Evolutionary conservation across 176 grass and related monocot genomes (phyloP).

Genomic region (Musa schizocarpa): DNA sequence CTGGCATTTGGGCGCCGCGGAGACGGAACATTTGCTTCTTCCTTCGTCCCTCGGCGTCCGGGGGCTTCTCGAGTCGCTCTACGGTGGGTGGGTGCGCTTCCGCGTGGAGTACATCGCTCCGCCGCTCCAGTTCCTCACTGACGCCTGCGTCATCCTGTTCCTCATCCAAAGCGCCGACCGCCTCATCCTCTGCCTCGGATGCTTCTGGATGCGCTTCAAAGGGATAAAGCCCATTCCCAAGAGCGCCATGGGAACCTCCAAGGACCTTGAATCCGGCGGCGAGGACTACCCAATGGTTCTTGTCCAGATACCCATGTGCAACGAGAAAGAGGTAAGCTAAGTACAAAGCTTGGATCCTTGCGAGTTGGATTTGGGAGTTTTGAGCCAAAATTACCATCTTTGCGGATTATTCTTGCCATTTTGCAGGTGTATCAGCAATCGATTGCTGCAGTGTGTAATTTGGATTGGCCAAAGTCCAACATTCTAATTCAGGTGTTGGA

Average conservation of each 20-base stretch:
- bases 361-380: neutral
- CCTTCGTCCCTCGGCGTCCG: constrained; percentile 19
- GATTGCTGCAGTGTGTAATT: constrained; percentile 60
- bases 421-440: constrained; percentile 91
- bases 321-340: constrained; percentile 10
- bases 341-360: neutral
- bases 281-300: constrained; percentile 7
- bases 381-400: neutral
- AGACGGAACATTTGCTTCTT: constrained; percentile 18
- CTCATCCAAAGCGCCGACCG: constrained; percentile 42
- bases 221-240: constrained; percentile 13
- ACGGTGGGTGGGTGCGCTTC: constrained; percentile 25
- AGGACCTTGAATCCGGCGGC: neutral
- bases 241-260: neutral
- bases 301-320: constrained; percentile 7
- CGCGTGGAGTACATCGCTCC: constrained; percentile 29
- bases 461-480: constrained; percentile 67
- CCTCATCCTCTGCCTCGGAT: constrained; percentile 42
- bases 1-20: constrained; percentile 26
- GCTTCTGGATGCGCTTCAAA: constrained; percentile 41
- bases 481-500: constrained; percentile 72
- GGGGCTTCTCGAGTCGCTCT: constrained; percentile 26
- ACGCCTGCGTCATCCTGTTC: constrained; percentile 38
- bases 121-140: constrained; percentile 31
- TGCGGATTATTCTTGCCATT: neutral